Base-by-base conservation (phyloP, 129 eudicot genomes). In the Ambrosia trifida region DNA sequence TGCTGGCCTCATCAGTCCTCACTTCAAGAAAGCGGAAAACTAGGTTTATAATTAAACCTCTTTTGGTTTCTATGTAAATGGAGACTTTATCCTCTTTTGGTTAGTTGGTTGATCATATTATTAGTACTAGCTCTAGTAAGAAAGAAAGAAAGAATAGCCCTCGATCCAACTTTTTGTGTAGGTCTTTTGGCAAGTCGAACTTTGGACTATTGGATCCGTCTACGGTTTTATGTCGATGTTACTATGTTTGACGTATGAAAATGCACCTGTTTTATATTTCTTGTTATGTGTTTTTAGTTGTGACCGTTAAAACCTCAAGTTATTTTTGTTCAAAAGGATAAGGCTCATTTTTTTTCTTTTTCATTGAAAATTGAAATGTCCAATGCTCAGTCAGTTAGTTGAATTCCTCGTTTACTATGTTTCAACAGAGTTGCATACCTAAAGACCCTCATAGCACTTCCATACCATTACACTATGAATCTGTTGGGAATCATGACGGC, bases 1-100 rank as follows among this genome's bases (percentile, higher is more conserved):
- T 77, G 97, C 95, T 40, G 95, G 97, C 8, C 74, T 90, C 67
- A 81, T 90, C 20, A 87, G 82, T 66, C 91, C 95, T n/a, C 97
- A 90, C 85, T 89, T 89, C 49, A 70, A 64, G 32, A 84, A 87
- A 78, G 82, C 31, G 36, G 77, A 61, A 33, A 72, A 20, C 35
- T 69, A 69, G 72, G 24, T 14, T 47, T 33, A 24, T 2, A n/a
- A 16, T n/a, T n/a, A 13, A 2, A 7, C 40, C 1, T 12, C n/a
- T 62, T 13, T 19, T 68, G 3, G 59, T 30, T 68, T 19, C 12
- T 59, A 45, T 60, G 77, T 72, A 72, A 59, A 72, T 59, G 69
- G 69, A 72, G 47, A 58, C 62, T 40, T 40, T 40, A 40, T 10
- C 9, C 44, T 53, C 10, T 69, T 36, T 36, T 20, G 66, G 66